Conservation (phyloP, 1,139 yeast species). For the Sugiyamaella castrensis region DNA sequence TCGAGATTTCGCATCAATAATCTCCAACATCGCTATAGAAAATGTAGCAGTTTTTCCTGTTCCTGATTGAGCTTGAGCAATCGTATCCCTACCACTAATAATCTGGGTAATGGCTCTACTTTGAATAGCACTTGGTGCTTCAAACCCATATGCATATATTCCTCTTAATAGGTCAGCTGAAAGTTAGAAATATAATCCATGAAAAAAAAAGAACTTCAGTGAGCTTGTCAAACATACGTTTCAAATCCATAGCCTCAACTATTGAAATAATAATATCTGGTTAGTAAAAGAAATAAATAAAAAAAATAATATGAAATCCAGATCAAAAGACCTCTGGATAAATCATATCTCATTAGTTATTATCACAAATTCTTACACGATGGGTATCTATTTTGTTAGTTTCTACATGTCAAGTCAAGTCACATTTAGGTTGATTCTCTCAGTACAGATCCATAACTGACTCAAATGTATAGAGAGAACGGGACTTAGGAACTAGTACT, state of each 20-base stretch:
- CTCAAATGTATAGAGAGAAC: too few relatives aligned
- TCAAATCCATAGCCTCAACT: constrained; percentile 76
- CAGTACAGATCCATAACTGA: too few relatives aligned
- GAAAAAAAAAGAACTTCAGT: background rate
- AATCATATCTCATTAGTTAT: too few relatives aligned
- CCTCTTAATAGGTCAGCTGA: constrained; percentile 62
- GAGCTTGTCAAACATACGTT: constrained; percentile 30
- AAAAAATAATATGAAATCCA: background rate
- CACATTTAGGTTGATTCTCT: too few relatives aligned
- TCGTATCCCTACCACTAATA: constrained; percentile 84
- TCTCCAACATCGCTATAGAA: constrained; percentile 86
- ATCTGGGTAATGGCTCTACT: constrained; percentile 92
- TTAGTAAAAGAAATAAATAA: constrained; percentile 30
- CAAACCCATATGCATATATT: constrained; percentile 88
- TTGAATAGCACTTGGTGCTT: constrained; percentile 92
- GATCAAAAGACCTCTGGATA: too few relatives aligned
- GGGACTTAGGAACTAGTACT: constrained; percentile 8
- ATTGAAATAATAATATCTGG: constrained; percentile 33
- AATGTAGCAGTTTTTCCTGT: constrained; percentile 98
- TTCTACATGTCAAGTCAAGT: background rate
- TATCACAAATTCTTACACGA: constrained; percentile 18
- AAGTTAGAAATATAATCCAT: background rate
- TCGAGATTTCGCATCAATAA: constrained; percentile 60
- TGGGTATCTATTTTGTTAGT: constrained; percentile 15
- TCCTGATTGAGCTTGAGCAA: constrained; percentile 98